Evolutionary conservation across 352 stramenopile genomes (phyloP), one percentile per base, ranked within the genome.

Genomic region (Pythium guiyangense): DNA sequence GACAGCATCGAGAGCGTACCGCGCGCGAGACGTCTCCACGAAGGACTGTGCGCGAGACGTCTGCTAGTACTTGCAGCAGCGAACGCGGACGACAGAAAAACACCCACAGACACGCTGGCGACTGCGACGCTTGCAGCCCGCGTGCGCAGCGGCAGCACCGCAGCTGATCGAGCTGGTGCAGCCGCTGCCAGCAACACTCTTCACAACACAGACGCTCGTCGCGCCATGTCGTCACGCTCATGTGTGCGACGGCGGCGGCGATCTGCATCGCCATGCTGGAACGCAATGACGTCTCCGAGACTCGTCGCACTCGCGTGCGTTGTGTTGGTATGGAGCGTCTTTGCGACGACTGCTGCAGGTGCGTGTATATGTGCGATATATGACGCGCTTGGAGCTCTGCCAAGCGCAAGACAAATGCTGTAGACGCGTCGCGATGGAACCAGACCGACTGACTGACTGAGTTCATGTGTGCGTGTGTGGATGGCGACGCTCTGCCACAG

Each of bases 61-160:
- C 14, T 31, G 37, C 6, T 27, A 6, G n/a, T 14, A 12, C n/a
- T 9, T n/a, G 10, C 43, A 25, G 2, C n/a, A n/a, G 10, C 43
- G 43, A 25, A 22, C 22, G 22, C 22, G 22, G 1, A 22, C 22
- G 22, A 22, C 22, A 22, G 22, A 22, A 3, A 44, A 6, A n/a
- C 14, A 37, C 14, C 20, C 8, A 47, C 44, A 60, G 46, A 39
- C 54, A 60, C 42, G 46, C 54, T 60, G 54, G 45, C 45, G 54
- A 54, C 46, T 40, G 35, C 54, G 26, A 62, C 54, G 54, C 25
- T 35, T 43, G 40, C 37, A 43, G 27, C n/a, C 22, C 40, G n/a
- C 29, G 22, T 27, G 43, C 27, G 45, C 43, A 43, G n/a, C 11
- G 20, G 53, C 52, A n/a, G 53, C 52, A n/a, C 26, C 43, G 55